These are phyloP conservation scores for Eimeria brunetti DNA, from an alignment of 169 alveolate genomes.

Conservation along the genomic window DNA sequence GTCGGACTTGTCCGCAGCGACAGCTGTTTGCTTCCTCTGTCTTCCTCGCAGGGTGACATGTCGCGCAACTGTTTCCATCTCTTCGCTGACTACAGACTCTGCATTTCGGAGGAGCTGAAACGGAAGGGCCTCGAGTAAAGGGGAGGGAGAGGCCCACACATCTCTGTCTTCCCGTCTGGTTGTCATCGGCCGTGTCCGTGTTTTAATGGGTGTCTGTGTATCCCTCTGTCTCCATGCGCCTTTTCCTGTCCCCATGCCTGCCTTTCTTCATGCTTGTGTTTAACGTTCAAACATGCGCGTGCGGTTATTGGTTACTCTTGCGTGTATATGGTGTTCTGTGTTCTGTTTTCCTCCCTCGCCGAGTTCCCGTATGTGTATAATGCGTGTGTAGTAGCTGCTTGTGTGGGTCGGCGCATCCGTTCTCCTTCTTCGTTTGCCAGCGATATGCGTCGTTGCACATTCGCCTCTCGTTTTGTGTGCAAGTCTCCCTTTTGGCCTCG, in stretches of 20 bases:
- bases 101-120: slow-evolving; percentile 60
- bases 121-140: slow-evolving; percentile 43
- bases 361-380: background rate
- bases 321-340: background rate
- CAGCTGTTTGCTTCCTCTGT: background rate
- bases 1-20: background rate
- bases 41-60: slow-evolving; percentile 26
- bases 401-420: background rate
- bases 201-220: background rate
- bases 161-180: background rate
- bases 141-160: background rate
- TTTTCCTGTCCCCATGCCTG: background rate
- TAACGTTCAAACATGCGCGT: background rate
- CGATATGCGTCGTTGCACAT: background rate
- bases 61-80: slow-evolving; percentile 68
- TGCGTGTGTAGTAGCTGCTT: background rate
- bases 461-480: background rate
- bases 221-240: background rate
- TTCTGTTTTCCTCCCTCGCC: too few relatives aligned
- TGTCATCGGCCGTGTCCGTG: background rate
- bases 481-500: background rate
- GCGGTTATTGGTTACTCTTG: background rate
- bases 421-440: background rate
- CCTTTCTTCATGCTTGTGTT: background rate
- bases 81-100: slow-evolving; percentile 71